Base-by-base conservation (phyloP, 2,329 filamentous ascomycete genomes). In the Scedosporium boydii region DNA sequence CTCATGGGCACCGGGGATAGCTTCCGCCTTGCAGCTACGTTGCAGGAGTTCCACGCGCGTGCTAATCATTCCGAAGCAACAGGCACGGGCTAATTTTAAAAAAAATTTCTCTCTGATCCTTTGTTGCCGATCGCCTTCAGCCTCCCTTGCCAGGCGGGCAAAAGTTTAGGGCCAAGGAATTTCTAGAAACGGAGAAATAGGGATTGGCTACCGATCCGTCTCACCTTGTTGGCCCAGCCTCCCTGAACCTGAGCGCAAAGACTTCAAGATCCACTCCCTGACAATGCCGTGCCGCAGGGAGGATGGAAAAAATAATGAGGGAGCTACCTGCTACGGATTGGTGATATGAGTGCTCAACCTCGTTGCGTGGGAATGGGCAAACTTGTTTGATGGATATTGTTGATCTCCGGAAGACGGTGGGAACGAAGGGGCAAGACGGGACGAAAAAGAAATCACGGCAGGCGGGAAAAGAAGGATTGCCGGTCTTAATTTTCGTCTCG, bases 1-100 rank as follows among this genome's bases (percentile, higher is more conserved):
- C 68, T 69, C 67, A 64, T 69, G 69, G 69, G 69, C 67, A 63
- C 71, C 72, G 70, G 71, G 70, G 70, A 73, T 67, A 26, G 48
- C 67, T 72, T 72, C 70, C 71, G 70, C 65, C 59, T 64, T 60
- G 59, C 64, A 67, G 63, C 62, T 58, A 27, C 21, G 48, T 51
- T 57, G 29, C 41, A 59, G 65, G 65, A 66, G 64, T 64, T 68
- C 64, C 65, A 59, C 58, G 61, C 65, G 64, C 66, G 34, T 23
- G 51, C 51, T 29, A 23, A 55, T 55, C 51, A 55, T 55, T 21
- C 23, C 18, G 12, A 27, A 23, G 51, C 18, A 26, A 27, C 18
- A 55, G 23, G 23, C 66, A 67, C 64, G 62, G 61, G 64, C 66
- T 72, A 70, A 73, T 72, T 70, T 72, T 65, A 70, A 67, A 67